A percentile compares a stretch with the other conserved stretches of the same genome.
Conservation (phyloP, 345 rosid genomes). For the Trapa incisa region DNA sequence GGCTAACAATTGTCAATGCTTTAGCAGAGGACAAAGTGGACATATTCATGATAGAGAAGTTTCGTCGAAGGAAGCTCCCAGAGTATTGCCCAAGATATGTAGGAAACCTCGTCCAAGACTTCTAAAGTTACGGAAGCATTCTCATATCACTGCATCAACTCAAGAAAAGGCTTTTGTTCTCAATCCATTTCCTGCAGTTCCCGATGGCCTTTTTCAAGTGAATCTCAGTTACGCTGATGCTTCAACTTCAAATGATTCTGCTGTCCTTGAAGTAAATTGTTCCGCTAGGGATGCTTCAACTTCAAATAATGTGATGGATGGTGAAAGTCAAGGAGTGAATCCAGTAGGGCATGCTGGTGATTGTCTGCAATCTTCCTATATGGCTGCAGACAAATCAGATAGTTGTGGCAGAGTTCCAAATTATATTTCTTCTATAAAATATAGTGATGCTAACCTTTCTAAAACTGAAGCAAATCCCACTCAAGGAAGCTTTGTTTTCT, state of each 20-base stretch:
- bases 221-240: neutral
- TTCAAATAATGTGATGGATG: neutral
- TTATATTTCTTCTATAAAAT: constrained; percentile 10
- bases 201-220: neutral
- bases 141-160: neutral
- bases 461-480: neutral
- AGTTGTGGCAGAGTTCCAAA: constrained; percentile 10
- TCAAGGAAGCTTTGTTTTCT: constrained; percentile 33
- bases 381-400: neutral
- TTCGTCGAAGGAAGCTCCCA: neutral
- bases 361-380: neutral
- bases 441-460: constrained; percentile 13
- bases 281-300: neutral
- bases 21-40: neutral
- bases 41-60: neutral
- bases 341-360: constrained; percentile 18
- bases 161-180: neutral
- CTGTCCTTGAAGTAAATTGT: neutral
- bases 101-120: neutral
- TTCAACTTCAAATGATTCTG: constrained; percentile 2
- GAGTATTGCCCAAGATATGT: neutral
- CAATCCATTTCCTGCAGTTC: neutral
- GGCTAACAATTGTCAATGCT: neutral
- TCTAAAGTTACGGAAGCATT: neutral
- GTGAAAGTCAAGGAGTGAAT: constrained; percentile 26